Evolutionary conservation across 1,284 basidiomycete genomes (phyloP).

Genomic region (Pterula multifida): DNA sequence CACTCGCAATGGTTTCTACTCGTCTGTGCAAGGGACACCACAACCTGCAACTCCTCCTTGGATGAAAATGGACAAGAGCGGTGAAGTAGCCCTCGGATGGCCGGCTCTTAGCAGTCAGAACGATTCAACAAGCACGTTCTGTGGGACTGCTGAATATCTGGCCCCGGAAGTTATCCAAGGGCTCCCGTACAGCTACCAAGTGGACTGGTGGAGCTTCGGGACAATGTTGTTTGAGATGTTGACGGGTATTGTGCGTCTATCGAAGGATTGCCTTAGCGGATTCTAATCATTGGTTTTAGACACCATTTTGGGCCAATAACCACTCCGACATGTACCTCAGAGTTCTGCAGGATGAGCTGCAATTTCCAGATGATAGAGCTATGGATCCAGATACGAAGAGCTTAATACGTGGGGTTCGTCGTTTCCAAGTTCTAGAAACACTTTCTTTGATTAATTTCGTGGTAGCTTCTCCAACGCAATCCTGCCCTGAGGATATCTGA

Average conservation of each 20-base stretch:
- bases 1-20: slow-evolving; percentile 37
- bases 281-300: slow-evolving; percentile 48
- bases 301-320: slow-evolving; percentile 89
- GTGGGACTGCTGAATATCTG: slow-evolving; percentile 88
- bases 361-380: slow-evolving; percentile 81
- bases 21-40: slow-evolving; percentile 25
- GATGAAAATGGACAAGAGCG: slow-evolving; percentile 51
- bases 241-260: slow-evolving; percentile 67
- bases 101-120: slow-evolving; percentile 29
- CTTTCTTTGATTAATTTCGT: slow-evolving; percentile 8
- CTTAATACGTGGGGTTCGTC: slow-evolving; percentile 81
- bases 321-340: slow-evolving; percentile 92
- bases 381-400: slow-evolving; percentile 93
- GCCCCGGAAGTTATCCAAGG: slow-evolving; percentile 92
- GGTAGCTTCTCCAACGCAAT: slow-evolving; percentile 81
- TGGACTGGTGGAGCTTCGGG: slow-evolving; percentile 97
- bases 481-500: slow-evolving; percentile 86
- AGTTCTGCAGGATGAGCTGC: slow-evolving; percentile 78
- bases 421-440: slow-evolving; percentile 5
- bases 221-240: slow-evolving; percentile 96
- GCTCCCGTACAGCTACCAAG: slow-evolving; percentile 84
- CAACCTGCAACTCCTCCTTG: slow-evolving; percentile 50
- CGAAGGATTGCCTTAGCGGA: slow-evolving; percentile 7
- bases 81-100: slow-evolving; percentile 41
- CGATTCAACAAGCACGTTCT: slow-evolving; percentile 76